phyloP scores from a whole-genome alignment of 2,329 filamentous ascomycete species.

The Stagonosporopsis rhizophila region DNA sequence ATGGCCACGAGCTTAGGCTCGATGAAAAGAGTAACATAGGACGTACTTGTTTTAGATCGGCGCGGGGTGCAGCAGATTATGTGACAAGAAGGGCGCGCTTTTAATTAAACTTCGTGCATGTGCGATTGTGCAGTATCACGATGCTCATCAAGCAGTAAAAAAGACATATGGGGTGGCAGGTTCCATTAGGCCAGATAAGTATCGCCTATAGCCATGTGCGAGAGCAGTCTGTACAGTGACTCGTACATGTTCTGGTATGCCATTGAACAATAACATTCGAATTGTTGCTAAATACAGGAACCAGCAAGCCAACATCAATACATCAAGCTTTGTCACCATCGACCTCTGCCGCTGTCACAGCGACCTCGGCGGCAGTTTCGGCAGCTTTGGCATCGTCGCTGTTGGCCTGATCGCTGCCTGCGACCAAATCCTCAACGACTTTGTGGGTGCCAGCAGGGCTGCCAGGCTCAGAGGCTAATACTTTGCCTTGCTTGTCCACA shows the following conservation, averaged over 20 bases:
- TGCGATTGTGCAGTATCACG: neutral
- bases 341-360: slow-evolving; percentile 54
- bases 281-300: neutral
- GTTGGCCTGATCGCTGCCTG: slow-evolving; percentile 35
- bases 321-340: slow-evolving; percentile 34
- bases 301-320: neutral
- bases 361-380: slow-evolving; percentile 54
- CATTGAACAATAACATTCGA: neutral
- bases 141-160: neutral
- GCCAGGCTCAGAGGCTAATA: slow-evolving; percentile 76
- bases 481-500: slow-evolving; percentile 80
- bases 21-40: neutral
- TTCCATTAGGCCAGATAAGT: too few species aligned
- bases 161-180: neutral
- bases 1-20: slow-evolving; percentile 22
- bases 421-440: slow-evolving; percentile 72
- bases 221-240: neutral
- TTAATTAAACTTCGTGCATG: neutral
- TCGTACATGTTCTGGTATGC: neutral
- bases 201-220: neutral
- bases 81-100: neutral
- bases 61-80: neutral
- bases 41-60: neutral
- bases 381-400: slow-evolving; percentile 40
- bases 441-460: slow-evolving; percentile 80